Conservation (phyloP, 352 stramenopile genomes). For the Phytophthora idaei region DNA sequence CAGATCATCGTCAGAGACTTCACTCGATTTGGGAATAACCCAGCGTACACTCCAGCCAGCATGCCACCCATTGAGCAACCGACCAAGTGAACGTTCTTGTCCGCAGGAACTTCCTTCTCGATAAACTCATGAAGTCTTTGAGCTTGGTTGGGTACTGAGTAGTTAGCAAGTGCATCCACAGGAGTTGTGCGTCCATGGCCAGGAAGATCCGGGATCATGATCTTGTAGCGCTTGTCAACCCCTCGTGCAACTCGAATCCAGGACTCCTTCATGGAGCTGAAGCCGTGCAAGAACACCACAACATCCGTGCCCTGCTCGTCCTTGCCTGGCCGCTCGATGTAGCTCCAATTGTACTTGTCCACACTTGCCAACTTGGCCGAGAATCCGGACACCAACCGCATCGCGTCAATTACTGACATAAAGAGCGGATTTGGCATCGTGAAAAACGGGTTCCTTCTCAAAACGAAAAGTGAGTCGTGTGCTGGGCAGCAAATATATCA, state of each 20-base stretch:
- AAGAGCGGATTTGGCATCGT: constrained; percentile 33
- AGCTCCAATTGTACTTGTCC: constrained; percentile 72
- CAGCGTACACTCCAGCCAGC: constrained; percentile 67
- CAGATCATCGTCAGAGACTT: constrained; percentile 74
- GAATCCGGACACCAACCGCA: constrained; percentile 62
- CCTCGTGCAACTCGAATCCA: constrained; percentile 56
- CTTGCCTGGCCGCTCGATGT: constrained; percentile 61
- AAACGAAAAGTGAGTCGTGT: background rate
- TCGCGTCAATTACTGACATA: constrained; percentile 46
- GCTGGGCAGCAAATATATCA: no score
- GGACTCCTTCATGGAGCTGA: constrained; percentile 70
- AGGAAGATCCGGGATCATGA: constrained; percentile 69
- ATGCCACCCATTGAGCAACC: constrained; percentile 81
- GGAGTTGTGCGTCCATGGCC: constrained; percentile 66
- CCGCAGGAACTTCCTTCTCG: constrained; percentile 40
- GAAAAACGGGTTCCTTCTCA: background rate
- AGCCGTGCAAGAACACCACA: constrained; percentile 74
- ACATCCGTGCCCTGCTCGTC: constrained; percentile 42
- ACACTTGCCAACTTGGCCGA: constrained; percentile 42
- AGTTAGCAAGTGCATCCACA: constrained; percentile 47
- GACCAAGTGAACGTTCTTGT: constrained; percentile 69
- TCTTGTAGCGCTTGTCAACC: constrained; percentile 52
- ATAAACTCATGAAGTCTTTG: constrained; percentile 62
- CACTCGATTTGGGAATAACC: constrained; percentile 55
- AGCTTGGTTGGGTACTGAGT: constrained; percentile 55